phyloP scores from a whole-genome alignment of 2,329 filamentous ascomycete genomes.

The Claviceps digitariae region DNA sequence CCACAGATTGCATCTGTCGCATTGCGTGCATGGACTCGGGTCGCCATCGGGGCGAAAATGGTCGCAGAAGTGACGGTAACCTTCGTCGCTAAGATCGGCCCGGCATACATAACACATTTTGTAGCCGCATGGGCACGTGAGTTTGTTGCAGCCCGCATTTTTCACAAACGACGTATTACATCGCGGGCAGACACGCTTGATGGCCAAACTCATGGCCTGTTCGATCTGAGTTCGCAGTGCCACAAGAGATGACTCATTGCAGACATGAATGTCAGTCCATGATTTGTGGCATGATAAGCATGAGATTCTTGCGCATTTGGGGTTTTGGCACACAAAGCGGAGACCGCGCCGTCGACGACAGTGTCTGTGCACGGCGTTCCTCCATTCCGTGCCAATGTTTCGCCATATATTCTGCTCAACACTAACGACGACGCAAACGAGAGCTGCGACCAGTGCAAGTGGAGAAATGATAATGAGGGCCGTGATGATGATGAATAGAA shows the following conservation, averaged over 20 bases:
- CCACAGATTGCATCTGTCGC: slow-evolving; percentile 67
- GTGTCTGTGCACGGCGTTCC: slow-evolving; percentile 50
- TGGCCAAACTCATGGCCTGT: slow-evolving; percentile 80
- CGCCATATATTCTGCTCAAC: slow-evolving; percentile 28
- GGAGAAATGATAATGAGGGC: slow-evolving; percentile 43
- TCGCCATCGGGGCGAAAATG: slow-evolving; percentile 81
- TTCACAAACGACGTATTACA: slow-evolving; percentile 93
- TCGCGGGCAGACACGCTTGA: slow-evolving; percentile 87
- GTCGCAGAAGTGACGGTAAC: slow-evolving; percentile 90
- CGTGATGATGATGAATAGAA: slow-evolving; percentile 39
- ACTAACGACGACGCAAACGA: slow-evolving; percentile 30
- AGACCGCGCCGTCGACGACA: slow-evolving; percentile 58
- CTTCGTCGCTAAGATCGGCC: slow-evolving; percentile 57
- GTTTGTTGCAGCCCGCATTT: slow-evolving; percentile 86
- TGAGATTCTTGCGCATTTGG: slow-evolving; percentile 53
- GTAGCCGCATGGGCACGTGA: slow-evolving; percentile 91
- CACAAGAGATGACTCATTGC: slow-evolving; percentile 70
- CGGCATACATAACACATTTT: slow-evolving; percentile 98
- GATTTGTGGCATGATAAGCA: slow-evolving; percentile 71
- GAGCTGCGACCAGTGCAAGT: slow-evolving; percentile 32
- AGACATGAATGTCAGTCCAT: slow-evolving; percentile 82
- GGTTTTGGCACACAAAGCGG: slow-evolving; percentile 63
- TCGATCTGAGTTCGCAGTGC: slow-evolving; percentile 83
- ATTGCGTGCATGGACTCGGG: slow-evolving; percentile 57
- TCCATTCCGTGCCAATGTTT: slow-evolving; percentile 33